phyloP scores from a whole-genome alignment of 2,329 filamentous ascomycete species.

The Penicillium palitans region DNA sequence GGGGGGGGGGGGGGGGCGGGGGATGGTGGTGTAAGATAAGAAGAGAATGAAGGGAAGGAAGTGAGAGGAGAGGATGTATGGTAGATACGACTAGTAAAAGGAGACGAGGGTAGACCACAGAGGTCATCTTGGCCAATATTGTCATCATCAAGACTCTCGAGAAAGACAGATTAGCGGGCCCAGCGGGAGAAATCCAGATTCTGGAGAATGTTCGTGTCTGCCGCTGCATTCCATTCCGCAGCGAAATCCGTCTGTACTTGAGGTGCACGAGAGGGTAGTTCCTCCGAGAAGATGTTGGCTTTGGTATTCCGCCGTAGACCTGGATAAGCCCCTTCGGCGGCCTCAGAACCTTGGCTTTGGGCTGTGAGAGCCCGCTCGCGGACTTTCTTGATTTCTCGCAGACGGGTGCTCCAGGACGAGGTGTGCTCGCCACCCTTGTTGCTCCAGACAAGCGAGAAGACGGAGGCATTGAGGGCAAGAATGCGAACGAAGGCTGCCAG shows the following conservation, averaged over 20 bases:
- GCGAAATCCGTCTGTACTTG: conserved; percentile 37
- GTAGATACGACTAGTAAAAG: background rate
- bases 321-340: conserved; percentile 35
- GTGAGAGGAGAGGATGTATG: background rate
- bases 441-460: conserved; percentile 90
- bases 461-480: conserved; percentile 86
- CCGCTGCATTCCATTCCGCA: conserved; percentile 40
- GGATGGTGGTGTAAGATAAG: background rate
- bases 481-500: conserved; percentile 84
- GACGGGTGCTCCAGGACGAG: conserved; percentile 83
- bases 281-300: conserved; percentile 40
- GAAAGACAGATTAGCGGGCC: conserved; percentile 32
- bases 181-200: conserved; percentile 47
- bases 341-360: conserved; percentile 31
- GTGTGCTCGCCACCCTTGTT: conserved; percentile 73
- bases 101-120: background rate
- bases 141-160: background rate
- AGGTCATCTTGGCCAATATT: background rate
- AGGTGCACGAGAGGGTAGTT: conserved; percentile 33
- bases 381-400: conserved; percentile 80
- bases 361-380: conserved; percentile 57
- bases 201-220: conserved; percentile 41
- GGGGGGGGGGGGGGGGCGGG: no score
- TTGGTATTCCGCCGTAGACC: conserved; percentile 41
- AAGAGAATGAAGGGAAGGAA: background rate